phyloP scores from a whole-genome alignment of 352 stramenopile genomes.

The Globisporangium cylindrosporum region DNA sequence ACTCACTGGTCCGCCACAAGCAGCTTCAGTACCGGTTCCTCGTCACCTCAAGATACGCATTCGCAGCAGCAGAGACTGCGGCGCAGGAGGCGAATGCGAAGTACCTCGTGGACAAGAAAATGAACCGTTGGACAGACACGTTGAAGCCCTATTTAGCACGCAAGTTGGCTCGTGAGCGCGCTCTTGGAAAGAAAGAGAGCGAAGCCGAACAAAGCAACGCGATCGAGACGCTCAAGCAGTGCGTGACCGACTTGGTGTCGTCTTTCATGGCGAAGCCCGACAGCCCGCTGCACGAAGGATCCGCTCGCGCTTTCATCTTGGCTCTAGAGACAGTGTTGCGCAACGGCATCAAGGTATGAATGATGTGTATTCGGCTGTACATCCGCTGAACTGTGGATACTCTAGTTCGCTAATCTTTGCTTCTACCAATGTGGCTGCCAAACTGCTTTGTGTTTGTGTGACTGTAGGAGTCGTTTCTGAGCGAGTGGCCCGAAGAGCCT shows the following conservation, averaged over 20 bases:
- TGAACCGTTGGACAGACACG: conserved; percentile 22
- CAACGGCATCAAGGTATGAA: conserved; percentile 61
- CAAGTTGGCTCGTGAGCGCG: conserved; percentile 36
- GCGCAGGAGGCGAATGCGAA: conserved; percentile 37
- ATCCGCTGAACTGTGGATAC: too few species aligned
- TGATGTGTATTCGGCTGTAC: too few species aligned
- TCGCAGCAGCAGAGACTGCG: conserved; percentile 47
- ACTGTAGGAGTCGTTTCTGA: conserved; percentile 37
- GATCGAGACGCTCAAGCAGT: conserved; percentile 32
- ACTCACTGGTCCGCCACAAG: conserved; percentile 73
- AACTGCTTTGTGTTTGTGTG: neutral
- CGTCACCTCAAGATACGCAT: conserved; percentile 32
- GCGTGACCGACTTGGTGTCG: conserved; percentile 65
- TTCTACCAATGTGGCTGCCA: neutral
- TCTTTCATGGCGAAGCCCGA: conserved; percentile 71
- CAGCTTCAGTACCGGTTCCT: conserved; percentile 56
- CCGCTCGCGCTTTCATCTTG: conserved; percentile 52
- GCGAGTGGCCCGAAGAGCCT: conserved; percentile 61
- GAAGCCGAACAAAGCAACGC: conserved; percentile 24
- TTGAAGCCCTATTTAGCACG: conserved; percentile 30
- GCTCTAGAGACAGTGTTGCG: conserved; percentile 61
- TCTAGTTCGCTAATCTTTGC: neutral
- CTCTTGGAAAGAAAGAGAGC: conserved; percentile 22
- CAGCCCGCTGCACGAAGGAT: conserved; percentile 71
- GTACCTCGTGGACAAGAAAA: conserved; percentile 16